Evolutionary conservation across 2,329 filamentous ascomycete species (phyloP).

Genomic region (Pestalotiopsis sp.): DNA sequence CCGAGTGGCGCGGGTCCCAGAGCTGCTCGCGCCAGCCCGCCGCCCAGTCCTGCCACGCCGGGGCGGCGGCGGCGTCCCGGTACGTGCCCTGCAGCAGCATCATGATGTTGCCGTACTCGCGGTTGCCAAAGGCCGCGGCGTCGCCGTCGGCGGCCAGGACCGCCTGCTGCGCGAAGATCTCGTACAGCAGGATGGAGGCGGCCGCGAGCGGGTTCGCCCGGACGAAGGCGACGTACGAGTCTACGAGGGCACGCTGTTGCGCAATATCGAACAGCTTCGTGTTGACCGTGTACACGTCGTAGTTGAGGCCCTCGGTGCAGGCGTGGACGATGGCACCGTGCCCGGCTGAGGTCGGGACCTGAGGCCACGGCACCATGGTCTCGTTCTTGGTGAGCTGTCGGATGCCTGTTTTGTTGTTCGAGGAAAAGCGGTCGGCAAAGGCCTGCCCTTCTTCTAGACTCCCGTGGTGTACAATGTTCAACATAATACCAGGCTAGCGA

Average conservation of each 20-base stretch:
- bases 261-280: neutral
- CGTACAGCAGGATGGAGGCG: neutral
- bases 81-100: neutral
- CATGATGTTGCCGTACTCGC: neutral
- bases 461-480: neutral
- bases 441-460: neutral
- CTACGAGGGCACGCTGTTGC: neutral
- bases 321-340: neutral
- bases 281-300: slow-evolving; percentile 1
- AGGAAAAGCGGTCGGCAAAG: neutral
- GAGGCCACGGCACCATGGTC: neutral
- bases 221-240: neutral
- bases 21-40: neutral
- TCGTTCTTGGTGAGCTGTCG: neutral
- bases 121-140: neutral
- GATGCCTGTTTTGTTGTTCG: neutral
- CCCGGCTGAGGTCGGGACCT: neutral
- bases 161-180: neutral
- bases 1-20: neutral
- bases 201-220: neutral
- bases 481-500: neutral
- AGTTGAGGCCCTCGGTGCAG: neutral
- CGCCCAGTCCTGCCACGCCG: neutral
- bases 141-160: neutral
- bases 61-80: neutral